These are phyloP conservation scores for Erodium chrysanthum DNA, from an alignment of 441 rosid species.

Conservation along the genomic window DNA sequence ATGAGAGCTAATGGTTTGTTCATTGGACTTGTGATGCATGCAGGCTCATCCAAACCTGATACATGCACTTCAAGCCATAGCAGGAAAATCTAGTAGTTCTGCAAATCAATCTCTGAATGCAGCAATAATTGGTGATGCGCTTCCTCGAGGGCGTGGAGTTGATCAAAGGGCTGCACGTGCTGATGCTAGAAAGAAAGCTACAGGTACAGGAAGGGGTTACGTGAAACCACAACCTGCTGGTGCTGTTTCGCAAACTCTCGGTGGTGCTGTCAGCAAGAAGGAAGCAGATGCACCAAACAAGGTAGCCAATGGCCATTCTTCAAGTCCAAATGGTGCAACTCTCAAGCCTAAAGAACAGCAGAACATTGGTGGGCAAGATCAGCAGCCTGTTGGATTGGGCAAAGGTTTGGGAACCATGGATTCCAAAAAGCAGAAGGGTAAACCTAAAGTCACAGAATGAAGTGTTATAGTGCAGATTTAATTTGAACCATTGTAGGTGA, in stretches of 20 bases:
- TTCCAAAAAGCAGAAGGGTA: slow-evolving; percentile 62
- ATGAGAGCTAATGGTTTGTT: neutral
- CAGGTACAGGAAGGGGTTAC: slow-evolving; percentile 78
- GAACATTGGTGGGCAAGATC: slow-evolving; percentile 16
- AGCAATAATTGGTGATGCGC: slow-evolving; percentile 49
- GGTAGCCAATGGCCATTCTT: slow-evolving; percentile 40
- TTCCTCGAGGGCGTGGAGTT: slow-evolving; percentile 74
- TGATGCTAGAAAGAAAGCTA: slow-evolving; percentile 90
- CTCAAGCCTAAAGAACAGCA: slow-evolving; percentile 25
- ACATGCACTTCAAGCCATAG: slow-evolving; percentile 81
- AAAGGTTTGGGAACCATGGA: slow-evolving; percentile 67
- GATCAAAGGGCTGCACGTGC: slow-evolving; percentile 99
- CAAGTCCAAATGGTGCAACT: slow-evolving; percentile 30
- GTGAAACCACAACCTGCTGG: slow-evolving; percentile 58
- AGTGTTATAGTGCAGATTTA: slow-evolving; percentile 19
- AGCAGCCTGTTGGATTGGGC: slow-evolving; percentile 72
- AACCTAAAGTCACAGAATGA: slow-evolving; percentile 32
- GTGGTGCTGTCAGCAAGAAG: neutral
- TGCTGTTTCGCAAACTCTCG: slow-evolving; percentile 49
- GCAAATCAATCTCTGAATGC: slow-evolving; percentile 50
- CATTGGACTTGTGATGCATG: slow-evolving; percentile 9
- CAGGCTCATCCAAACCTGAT: slow-evolving; percentile 87
- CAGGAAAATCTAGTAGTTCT: slow-evolving; percentile 56
- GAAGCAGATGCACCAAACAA: slow-evolving; percentile 16
- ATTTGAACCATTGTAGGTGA: neutral